These are phyloP conservation scores for Naganishia liquefaciens DNA, from an alignment of 1,284 basidiomycete genomes.

Conservation along the genomic window DNA sequence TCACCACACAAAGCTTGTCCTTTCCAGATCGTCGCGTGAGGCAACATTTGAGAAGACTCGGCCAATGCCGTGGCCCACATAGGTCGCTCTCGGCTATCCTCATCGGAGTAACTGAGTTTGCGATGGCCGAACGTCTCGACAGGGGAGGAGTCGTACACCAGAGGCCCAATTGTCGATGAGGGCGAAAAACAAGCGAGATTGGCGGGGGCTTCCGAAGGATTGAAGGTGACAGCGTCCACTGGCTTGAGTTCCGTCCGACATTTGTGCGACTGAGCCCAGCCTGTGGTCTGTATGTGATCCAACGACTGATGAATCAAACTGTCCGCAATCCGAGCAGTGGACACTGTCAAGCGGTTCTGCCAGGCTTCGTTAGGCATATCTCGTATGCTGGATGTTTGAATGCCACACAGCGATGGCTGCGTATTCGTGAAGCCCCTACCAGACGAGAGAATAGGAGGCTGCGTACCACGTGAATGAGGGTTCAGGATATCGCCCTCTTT, in stretches of 20 bases:
- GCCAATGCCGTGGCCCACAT: no score
- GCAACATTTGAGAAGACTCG: background rate
- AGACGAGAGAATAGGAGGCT: background rate
- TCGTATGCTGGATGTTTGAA: conserved; percentile 16
- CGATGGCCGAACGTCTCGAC: background rate
- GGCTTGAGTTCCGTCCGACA: no score
- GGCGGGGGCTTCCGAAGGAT: background rate
- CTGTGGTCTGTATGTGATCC: conserved; percentile 13
- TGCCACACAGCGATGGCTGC: conserved; percentile 4
- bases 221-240: background rate
- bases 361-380: background rate
- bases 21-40: background rate
- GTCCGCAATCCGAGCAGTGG: background rate
- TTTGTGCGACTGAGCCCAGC: background rate
- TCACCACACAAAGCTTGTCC: background rate
- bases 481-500: background rate
- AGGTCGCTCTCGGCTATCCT: no score
- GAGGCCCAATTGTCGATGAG: conserved; percentile 1
- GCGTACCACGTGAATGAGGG: background rate
- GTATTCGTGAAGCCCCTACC: background rate
- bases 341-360: background rate
- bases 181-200: background rate
- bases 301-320: background rate
- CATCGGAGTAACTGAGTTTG: no score
- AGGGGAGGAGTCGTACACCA: background rate